A percentile compares a stretch with the other conserved stretches of the same genome.
These are phyloP conservation scores for Oenanthe sinensis DNA, from an alignment of 129 eudicot genomes.

Conservation along the genomic window DNA sequence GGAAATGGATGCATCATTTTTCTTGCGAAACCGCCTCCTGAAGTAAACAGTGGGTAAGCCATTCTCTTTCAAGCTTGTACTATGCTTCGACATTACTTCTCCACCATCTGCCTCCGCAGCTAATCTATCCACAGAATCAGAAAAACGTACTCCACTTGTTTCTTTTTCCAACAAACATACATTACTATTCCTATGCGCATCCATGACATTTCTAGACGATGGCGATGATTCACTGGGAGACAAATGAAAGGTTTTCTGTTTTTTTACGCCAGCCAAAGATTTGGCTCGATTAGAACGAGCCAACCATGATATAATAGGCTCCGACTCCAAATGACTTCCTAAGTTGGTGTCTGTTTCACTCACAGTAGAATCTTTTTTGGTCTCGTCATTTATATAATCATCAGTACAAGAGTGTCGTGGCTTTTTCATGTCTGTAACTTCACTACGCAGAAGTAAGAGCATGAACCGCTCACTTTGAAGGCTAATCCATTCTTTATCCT, in stretches of 20 bases:
- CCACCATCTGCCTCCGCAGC: constrained; percentile 14
- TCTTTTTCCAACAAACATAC: constrained; percentile 22
- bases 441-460: constrained; percentile 77
- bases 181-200: constrained; percentile 16
- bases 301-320: constrained; percentile 83
- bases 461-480: constrained; percentile 79
- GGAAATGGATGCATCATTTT: constrained; percentile 7
- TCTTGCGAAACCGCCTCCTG: constrained; percentile 51
- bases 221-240: constrained; percentile 14
- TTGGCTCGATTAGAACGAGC: constrained; percentile 53
- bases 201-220: constrained; percentile 21
- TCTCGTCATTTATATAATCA: constrained; percentile 15
- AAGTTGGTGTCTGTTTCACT: constrained; percentile 22
- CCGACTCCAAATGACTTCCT: constrained; percentile 47
- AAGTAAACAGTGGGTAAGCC: constrained; percentile 51
- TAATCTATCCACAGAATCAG: constrained; percentile 26
- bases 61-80: constrained; percentile 28
- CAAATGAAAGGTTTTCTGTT: constrained; percentile 27
- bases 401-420: constrained; percentile 15
- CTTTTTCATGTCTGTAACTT: constrained; percentile 44
- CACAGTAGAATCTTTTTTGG: constrained; percentile 9
- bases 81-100: constrained; percentile 24
- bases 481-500: constrained; percentile 87
- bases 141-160: constrained; percentile 22
- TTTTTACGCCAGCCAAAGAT: constrained; percentile 38